phyloP scores from a whole-genome alignment of 2,329 filamentous ascomycete species.

The Elsinoe ampelina region DNA sequence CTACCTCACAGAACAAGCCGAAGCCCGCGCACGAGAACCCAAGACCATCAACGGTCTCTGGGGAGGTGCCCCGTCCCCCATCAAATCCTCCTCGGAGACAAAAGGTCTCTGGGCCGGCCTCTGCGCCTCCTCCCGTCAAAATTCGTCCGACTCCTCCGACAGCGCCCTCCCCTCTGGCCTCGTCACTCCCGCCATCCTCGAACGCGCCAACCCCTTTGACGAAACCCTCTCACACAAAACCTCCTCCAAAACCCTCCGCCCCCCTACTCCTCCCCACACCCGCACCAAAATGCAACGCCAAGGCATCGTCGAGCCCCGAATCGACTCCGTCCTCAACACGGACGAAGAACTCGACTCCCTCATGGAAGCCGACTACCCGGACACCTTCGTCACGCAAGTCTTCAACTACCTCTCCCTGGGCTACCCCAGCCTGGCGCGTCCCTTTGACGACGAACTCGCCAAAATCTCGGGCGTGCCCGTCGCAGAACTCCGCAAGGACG shows the following conservation, averaged over 20 bases:
- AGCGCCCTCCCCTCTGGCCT: slow-evolving; percentile 38
- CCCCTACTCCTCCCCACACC: slow-evolving; percentile 22
- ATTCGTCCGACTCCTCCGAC: slow-evolving; percentile 29
- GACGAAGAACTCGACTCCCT: slow-evolving; percentile 33
- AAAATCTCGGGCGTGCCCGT: slow-evolving; percentile 66
- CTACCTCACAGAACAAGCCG: slow-evolving; percentile 41
- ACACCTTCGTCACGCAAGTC: slow-evolving; percentile 84
- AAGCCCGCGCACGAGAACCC: slow-evolving; percentile 38
- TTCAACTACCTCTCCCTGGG: slow-evolving; percentile 95
- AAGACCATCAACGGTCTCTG: slow-evolving; percentile 51
- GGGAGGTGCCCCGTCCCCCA: slow-evolving; percentile 24
- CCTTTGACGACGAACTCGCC: slow-evolving; percentile 75
- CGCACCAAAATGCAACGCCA: slow-evolving; percentile 16
- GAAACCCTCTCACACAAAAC: slow-evolving; percentile 25
- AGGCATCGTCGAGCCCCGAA: slow-evolving; percentile 17
- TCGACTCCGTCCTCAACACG: slow-evolving; percentile 34
- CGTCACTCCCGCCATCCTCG: slow-evolving; percentile 37
- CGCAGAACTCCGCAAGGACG: slow-evolving; percentile 61
- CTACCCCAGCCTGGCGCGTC: slow-evolving; percentile 74
- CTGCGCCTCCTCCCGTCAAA: slow-evolving; percentile 63
- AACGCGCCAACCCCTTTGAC: slow-evolving; percentile 36
- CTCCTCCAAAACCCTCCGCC: slow-evolving; percentile 31
- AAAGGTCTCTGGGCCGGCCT: slow-evolving; percentile 42
- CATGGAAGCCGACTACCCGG: slow-evolving; percentile 61
- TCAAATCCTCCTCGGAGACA: background rate